Base-by-base conservation (phyloP, 2,329 filamentous ascomycete genomes). In the Fusarium illudens region DNA sequence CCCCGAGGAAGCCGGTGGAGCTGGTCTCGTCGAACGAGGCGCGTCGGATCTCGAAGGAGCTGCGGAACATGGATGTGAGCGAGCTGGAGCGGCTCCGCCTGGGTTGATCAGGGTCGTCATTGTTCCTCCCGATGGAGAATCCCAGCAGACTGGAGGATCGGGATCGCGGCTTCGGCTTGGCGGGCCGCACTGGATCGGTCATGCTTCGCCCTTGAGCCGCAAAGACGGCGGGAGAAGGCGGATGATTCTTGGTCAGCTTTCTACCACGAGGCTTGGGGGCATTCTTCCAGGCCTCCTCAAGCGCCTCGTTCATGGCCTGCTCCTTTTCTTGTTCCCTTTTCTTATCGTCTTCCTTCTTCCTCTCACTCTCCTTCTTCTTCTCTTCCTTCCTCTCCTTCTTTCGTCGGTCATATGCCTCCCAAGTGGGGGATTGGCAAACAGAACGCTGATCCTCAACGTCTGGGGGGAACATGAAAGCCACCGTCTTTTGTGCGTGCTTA, bases 361-460 rank as follows among this genome's bases (percentile, higher is more conserved):
- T 78, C 33, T 75, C 73, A 20, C 72, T 75, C 61, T 82, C 80
- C 52, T 83, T 81, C 66, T 79, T 82, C 55, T 79, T 83, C 33
- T 80, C 78, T 13, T 77, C 77, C 71, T 84, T 86, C 73, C 84
- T 86, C 65, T 86, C 84, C 71, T 82, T 84, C 69, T 84, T 87
- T 67, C 80, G 83, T 19, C 83, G 81, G 3, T 82, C 81, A 68
- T 86, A 86, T 20, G 85, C 83, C 65, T 88, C 86, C 87, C 87
- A 89, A 58, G 83, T 88, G 2, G 87, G 87, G 2, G 87, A 89
- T 58, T 88, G 85, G 64, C 87, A 90, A 56, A 89, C 86, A 0
- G 78, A 77, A 6, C 68, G 70, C 27, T 70, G 73, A 19, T 75
- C 74, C 9, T 76, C 71, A 6, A 77, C 70, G 6, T 75, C 71